Percentiles rank a stretch among this genome's conserved stretches.
These are phyloP conservation scores for Colletotrichum sp. DNA, from an alignment of 2,329 filamentous ascomycete genomes.

Conservation along the genomic window DNA sequence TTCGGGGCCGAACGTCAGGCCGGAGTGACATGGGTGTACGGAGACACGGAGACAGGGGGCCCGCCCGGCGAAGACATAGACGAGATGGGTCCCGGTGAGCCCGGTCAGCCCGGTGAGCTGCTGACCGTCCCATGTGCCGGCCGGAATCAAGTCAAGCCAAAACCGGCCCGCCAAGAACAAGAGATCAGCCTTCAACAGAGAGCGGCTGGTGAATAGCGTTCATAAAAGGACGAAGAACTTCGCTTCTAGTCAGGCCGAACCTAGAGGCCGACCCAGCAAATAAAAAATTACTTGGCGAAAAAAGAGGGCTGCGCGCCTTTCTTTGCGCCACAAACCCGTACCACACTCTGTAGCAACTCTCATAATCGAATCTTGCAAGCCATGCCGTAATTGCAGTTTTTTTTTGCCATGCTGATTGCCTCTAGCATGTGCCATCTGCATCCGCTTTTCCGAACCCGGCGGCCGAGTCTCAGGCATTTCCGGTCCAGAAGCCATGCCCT, in stretches of 20 bases:
- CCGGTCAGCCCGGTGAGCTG: conserved; percentile 6
- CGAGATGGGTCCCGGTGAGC: conserved; percentile 1
- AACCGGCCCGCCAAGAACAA: conserved; percentile 14
- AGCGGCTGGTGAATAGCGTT: conserved; percentile 9
- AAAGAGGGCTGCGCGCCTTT: background rate
- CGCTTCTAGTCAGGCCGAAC: conserved; percentile 7
- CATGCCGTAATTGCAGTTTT: conserved; percentile 4
- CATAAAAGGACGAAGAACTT: background rate
- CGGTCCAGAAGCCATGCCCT: conserved; percentile 8
- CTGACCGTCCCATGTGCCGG: conserved; percentile 1
- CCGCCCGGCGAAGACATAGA: background rate
- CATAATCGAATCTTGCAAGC: background rate
- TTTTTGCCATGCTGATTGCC: background rate
- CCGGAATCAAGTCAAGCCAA: conserved; percentile 1
- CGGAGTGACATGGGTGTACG: conserved; percentile 14
- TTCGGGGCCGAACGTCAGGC: conserved; percentile 13
- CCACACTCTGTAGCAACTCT: background rate
- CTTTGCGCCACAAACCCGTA: background rate
- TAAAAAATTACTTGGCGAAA: background rate
- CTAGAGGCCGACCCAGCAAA: background rate
- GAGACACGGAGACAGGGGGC: background rate
- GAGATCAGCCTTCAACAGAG: conserved; percentile 21
- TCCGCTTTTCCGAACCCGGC: background rate
- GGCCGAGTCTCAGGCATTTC: background rate
- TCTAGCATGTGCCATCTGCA: background rate